Percentiles rank a stretch among this genome's conserved stretches.
Evolutionary conservation across 164 flowering plant species (phyloP).

Genomic region (Kalanchoe fedtschenkoi): DNA sequence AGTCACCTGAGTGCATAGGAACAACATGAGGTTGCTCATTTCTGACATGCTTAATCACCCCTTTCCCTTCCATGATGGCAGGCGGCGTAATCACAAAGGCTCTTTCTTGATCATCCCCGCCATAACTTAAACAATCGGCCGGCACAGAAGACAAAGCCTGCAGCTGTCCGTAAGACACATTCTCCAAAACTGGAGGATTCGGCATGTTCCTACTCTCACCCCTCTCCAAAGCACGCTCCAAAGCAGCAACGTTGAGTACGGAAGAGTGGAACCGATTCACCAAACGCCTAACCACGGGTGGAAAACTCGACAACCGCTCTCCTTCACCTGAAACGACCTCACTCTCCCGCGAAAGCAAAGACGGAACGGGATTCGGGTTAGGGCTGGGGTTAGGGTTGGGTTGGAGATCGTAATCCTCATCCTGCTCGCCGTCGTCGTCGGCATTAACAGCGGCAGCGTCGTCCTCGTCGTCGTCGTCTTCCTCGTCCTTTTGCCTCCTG

Average conservation of each 20-base stretch:
- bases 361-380: slow-evolving; percentile 13
- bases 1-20: slow-evolving; percentile 80
- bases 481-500: slow-evolving; percentile 18
- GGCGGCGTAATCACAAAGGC: slow-evolving; percentile 61
- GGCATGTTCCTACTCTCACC: slow-evolving; percentile 22
- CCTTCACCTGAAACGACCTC: slow-evolving; percentile 48
- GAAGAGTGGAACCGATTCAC: slow-evolving; percentile 71
- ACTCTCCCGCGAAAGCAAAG: slow-evolving; percentile 12
- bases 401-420: slow-evolving; percentile 14
- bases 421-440: slow-evolving; percentile 21
- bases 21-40: slow-evolving; percentile 40
- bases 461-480: slow-evolving; percentile 19
- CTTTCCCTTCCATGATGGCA: slow-evolving; percentile 60
- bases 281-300: slow-evolving; percentile 41
- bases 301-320: slow-evolving; percentile 50
- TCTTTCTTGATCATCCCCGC: slow-evolving; percentile 32
- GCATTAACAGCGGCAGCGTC: slow-evolving; percentile 12
- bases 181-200: slow-evolving; percentile 42
- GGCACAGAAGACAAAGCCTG: slow-evolving; percentile 76
- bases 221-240: slow-evolving; percentile 35
- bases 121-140: slow-evolving; percentile 30
- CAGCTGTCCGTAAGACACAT: slow-evolving; percentile 81
- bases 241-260: slow-evolving; percentile 41
- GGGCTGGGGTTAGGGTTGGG: slow-evolving; percentile 18
- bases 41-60: slow-evolving; percentile 58